Conservation (phyloP, 2,329 filamentous ascomycete genomes). For the Fusarium anthophilum region DNA sequence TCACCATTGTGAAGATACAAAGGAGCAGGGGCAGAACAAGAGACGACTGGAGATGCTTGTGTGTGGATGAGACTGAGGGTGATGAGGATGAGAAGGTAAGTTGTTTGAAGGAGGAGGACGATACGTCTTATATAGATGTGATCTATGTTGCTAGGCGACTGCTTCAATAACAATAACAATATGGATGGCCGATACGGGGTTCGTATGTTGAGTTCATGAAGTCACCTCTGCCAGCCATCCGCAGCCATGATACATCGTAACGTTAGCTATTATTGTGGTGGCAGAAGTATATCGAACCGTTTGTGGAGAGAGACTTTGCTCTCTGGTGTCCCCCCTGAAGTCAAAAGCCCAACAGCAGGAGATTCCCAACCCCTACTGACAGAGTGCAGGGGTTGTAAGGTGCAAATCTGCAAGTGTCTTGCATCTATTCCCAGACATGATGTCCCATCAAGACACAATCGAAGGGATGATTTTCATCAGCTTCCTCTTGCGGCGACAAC, state of each 20-base stretch:
- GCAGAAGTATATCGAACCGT: background rate
- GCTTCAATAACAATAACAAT: constrained; percentile 8
- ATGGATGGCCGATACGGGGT: background rate
- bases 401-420: constrained; percentile 1
- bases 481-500: constrained; percentile 37
- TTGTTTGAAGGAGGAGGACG: background rate
- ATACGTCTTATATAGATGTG: constrained; percentile 35
- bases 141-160: background rate
- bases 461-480: constrained; percentile 25
- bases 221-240: background rate
- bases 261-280: background rate
- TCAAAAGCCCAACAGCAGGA: background rate
- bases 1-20: constrained; percentile 42
- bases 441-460: constrained; percentile 10
- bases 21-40: background rate
- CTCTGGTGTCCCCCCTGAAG: background rate
- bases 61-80: constrained; percentile 9
- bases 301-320: background rate
- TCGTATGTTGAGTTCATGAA: background rate
- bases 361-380: background rate
- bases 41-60: constrained; percentile 9
- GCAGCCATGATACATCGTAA: background rate
- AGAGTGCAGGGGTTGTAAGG: background rate
- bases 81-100: constrained; percentile 14
- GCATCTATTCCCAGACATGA: constrained; percentile 2